phyloP scores from a whole-genome alignment of 192 early-diverging fungal species.

The Dissophora ornata region DNA sequence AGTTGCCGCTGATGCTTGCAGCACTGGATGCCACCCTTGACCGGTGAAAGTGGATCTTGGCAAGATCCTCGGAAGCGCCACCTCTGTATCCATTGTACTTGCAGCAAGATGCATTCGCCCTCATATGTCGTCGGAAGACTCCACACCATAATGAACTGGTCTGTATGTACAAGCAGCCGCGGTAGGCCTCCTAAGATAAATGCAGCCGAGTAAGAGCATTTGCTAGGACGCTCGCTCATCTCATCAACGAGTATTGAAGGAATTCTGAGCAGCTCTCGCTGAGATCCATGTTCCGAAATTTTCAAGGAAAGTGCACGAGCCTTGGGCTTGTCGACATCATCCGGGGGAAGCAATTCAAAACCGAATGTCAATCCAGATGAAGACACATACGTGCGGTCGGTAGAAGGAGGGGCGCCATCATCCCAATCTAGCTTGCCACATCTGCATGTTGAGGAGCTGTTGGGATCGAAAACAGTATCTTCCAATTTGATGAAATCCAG shows the following conservation, averaged over 20 bases:
- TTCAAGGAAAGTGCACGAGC: slow-evolving; percentile 5
- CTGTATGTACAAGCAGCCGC: slow-evolving; percentile 11
- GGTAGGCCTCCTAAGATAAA: background rate
- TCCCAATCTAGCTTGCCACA: background rate
- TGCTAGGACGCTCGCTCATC: background rate
- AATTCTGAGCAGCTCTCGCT: slow-evolving; percentile 9
- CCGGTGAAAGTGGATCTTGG: background rate
- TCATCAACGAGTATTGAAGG: slow-evolving; percentile 2
- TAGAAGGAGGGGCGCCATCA: background rate
- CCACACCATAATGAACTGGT: slow-evolving; percentile 8
- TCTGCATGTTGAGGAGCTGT: slow-evolving; percentile 7
- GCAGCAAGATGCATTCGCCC: slow-evolving; percentile 12
- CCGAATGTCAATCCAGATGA: slow-evolving; percentile 11
- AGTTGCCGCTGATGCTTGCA: slow-evolving; percentile 17
- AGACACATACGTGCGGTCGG: background rate
- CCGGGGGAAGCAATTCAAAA: background rate
- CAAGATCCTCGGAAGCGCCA: background rate
- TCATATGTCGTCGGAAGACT: slow-evolving; percentile 13
- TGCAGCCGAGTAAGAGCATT: slow-evolving; percentile 2
- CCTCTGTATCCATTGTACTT: slow-evolving; percentile 12
- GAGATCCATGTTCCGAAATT: slow-evolving; percentile 5
- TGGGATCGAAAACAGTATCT: slow-evolving; percentile 2
- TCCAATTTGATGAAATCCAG: slow-evolving; percentile 12
- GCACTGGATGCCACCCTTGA: background rate
- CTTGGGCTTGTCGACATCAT: background rate